Evolutionary conservation across 768 basidiomycete genomes (phyloP).

Genomic region (Lactarius hatsudake): DNA sequence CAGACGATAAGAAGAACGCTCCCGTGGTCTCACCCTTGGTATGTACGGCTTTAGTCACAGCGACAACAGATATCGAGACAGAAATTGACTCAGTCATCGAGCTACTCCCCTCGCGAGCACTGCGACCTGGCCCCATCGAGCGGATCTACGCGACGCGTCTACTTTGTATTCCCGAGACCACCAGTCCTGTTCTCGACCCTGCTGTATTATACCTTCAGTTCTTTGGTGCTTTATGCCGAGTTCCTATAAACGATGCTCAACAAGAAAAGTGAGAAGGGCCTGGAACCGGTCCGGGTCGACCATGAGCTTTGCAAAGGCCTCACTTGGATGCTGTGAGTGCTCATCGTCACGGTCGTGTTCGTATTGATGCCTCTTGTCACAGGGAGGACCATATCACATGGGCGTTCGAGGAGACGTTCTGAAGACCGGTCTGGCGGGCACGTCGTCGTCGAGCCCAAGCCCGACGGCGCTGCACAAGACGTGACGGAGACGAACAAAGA

Average conservation of each 20-base stretch:
- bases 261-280: too few species aligned
- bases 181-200: conserved; percentile 69
- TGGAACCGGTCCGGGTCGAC: too few species aligned
- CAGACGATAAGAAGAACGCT: background rate
- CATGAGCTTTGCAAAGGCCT: conserved; percentile 50
- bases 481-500: conserved; percentile 69
- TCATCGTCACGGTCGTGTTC: background rate
- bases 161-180: conserved; percentile 82
- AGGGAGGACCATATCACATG: conserved; percentile 71
- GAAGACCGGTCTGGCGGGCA: conserved; percentile 76
- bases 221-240: too few species aligned
- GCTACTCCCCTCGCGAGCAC: background rate
- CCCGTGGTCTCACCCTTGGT: background rate
- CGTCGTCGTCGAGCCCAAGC: conserved; percentile 62
- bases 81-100: background rate
- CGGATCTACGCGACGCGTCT: too few species aligned
- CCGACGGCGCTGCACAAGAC: conserved; percentile 54
- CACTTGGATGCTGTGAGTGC: conserved; percentile 52
- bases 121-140: background rate
- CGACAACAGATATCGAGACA: background rate
- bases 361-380: conserved; percentile 4
- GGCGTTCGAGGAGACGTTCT: conserved; percentile 68
- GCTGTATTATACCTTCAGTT: conserved; percentile 65
- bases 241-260: too few species aligned
- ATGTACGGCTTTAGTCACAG: background rate